Percentiles rank a stretch among this genome's conserved stretches.
Conservation (phyloP, 139 green algal genomes). For the Asterochloris sp. region DNA sequence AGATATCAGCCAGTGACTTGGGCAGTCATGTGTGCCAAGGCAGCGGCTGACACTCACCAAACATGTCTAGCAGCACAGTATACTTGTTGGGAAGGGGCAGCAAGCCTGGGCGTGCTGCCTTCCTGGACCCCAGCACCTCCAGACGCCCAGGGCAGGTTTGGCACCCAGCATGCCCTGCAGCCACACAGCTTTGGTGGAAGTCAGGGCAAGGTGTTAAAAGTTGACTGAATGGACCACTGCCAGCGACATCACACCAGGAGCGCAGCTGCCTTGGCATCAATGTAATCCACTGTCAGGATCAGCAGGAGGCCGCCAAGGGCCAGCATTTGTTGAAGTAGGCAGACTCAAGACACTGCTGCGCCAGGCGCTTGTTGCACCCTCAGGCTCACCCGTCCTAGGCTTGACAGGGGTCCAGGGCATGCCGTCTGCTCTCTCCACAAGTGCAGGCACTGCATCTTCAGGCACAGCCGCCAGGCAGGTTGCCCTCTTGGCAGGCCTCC, state of each 20-base stretch:
- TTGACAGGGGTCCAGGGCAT: no score
- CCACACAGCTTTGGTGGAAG: conserved; percentile 40
- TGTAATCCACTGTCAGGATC: conserved; percentile 29
- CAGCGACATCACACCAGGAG: no score
- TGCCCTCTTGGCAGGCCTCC: no score
- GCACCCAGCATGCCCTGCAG: conserved; percentile 33
- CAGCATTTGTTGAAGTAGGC: conserved; percentile 21
- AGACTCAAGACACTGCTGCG: not conserved
- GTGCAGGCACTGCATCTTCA: no score
- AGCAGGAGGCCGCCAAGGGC: conserved; percentile 33
- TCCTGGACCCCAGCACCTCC: conserved; percentile 16
- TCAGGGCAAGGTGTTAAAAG: conserved; percentile 40
- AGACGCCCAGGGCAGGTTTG: conserved; percentile 32
- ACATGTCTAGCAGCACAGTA: conserved; percentile 13
- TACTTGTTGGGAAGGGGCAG: conserved; percentile 9
- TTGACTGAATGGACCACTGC: conserved; percentile 20
- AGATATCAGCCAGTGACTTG: not conserved
- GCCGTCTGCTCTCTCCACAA: no score
- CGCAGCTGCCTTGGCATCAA: not conserved
- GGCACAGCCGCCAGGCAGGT: no score
- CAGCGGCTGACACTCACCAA: conserved; percentile 2
- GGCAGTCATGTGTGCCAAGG: not conserved
- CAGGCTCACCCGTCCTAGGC: no score
- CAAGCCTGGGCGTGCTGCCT: not conserved
- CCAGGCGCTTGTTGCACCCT: no score